These are phyloP conservation scores for Fagopyrum tataricum DNA, from an alignment of 148 eudicot species.

Conservation along the genomic window DNA sequence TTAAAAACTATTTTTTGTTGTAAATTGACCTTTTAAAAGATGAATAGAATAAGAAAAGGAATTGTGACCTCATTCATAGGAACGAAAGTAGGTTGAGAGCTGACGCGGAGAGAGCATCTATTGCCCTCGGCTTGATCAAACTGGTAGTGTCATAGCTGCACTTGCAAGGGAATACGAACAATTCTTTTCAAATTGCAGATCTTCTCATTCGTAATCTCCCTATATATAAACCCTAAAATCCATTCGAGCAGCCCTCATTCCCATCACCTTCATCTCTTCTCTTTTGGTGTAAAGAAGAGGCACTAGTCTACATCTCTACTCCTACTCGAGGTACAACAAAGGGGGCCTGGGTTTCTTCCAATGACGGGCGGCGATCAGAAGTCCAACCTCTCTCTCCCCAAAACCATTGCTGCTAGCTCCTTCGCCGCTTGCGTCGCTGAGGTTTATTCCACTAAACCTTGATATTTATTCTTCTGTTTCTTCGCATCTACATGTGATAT, in stretches of 20 bases:
- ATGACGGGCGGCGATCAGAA: conserved; percentile 28
- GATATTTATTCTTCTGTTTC: not conserved
- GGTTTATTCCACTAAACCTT: conserved; percentile 25
- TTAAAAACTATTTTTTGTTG: no score
- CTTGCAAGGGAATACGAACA: no score
- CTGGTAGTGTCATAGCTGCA: no score
- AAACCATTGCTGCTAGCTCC: conserved; percentile 72
- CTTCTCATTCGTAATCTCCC: not conserved
- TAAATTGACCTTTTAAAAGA: no score
- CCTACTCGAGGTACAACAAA: not conserved
- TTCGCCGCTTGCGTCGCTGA: conserved; percentile 94
- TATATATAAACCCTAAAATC: conserved; percentile 1
- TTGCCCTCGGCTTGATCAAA: no score
- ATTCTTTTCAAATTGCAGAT: not conserved
- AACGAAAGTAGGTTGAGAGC: no score
- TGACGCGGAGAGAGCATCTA: no score
- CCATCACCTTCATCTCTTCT: not conserved
- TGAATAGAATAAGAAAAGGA: no score
- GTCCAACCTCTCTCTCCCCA: conserved; percentile 56
- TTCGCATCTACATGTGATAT: not conserved
- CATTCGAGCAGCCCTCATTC: not conserved
- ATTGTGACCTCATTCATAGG: no score
- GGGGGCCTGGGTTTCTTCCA: not conserved
- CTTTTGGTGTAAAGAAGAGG: not conserved
- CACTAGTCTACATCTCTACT: no score